phyloP scores from a whole-genome alignment of 1,139 yeast genomes.

The Suhomyces ambrosiae region DNA sequence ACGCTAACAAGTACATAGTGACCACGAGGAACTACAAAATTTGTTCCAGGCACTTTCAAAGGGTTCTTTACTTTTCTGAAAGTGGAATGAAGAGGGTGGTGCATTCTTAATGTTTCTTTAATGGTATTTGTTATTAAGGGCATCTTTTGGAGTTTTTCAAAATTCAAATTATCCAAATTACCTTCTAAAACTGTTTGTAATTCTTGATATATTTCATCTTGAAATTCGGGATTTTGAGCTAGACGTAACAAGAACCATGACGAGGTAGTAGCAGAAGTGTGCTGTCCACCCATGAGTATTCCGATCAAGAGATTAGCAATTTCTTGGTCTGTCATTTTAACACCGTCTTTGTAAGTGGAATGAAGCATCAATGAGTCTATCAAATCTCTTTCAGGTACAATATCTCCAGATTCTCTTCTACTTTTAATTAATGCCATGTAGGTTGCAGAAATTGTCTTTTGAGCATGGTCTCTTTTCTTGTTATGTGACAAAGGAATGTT shows the following conservation, averaged over 20 bases:
- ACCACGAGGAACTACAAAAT: constrained; percentile 81
- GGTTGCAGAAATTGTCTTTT: constrained; percentile 71
- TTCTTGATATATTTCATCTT: constrained; percentile 76
- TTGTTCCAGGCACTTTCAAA: constrained; percentile 75
- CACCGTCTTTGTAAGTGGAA: constrained; percentile 89
- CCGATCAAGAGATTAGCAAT: constrained; percentile 93
- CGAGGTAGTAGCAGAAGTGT: constrained; percentile 93
- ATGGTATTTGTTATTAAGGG: constrained; percentile 77
- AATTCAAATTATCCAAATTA: constrained; percentile 56
- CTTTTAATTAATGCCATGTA: constrained; percentile 75
- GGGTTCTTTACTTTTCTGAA: constrained; percentile 86
- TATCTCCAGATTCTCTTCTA: constrained; percentile 73
- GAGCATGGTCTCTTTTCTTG: constrained; percentile 84
- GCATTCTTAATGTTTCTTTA: constrained; percentile 92
- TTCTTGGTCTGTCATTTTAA: constrained; percentile 89
- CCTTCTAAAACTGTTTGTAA: constrained; percentile 63
- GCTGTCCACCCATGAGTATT: constrained; percentile 98
- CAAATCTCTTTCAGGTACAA: constrained; percentile 76
- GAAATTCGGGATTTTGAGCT: constrained; percentile 80
- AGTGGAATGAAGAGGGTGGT: constrained; percentile 93
- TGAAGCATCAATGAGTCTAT: constrained; percentile 82
- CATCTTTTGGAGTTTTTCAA: constrained; percentile 80
- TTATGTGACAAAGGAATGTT: constrained; percentile 86
- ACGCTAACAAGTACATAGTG: constrained; percentile 91
- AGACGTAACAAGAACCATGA: constrained; percentile 92